Evolutionary conservation across 2,329 filamentous ascomycete species (phyloP), one percentile per base, ranked within the genome.

Genomic region (Coniosporium tulheliwenetii): DNA sequence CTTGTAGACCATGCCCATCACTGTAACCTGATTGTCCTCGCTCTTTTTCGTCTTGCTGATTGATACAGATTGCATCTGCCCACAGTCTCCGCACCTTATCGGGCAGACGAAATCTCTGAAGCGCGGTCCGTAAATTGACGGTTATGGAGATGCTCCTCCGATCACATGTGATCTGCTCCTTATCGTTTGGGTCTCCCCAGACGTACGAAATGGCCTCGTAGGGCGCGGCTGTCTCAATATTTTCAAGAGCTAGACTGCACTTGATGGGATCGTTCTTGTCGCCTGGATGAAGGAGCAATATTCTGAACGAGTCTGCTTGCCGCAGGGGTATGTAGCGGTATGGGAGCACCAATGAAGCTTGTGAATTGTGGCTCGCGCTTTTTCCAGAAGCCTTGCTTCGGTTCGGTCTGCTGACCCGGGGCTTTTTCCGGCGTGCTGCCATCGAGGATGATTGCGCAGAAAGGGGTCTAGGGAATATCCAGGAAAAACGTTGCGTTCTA

Each of bases 1-100:
- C 12, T 39, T 31, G 38, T 43, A 50, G 9, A 50, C 47, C 2
- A 32, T 32, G 8, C 37, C 38, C 48, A 48, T 50, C 10, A 40
- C 31, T 2, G 33, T 40, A 31, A 50, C 47, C 16, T 50, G 47
- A 15, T 44, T 44, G 7, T 12, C 31, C 29, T 30, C 45, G 46
- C 39, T 49, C 48, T 5, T 30, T 14, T 26, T 38, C 14, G 41
- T 46, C 30, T 1, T 39, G 37, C 35, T 48, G 48, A 30, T 48
- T 41, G 16, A 50, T 50, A 31, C 48, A 48, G 30, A 50, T 40
- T 3, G 42, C 44, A 39, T 50, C 48, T 5, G 45, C 38, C 43
- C 47, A 50, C 2, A 49, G 14, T 10, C 10, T 37, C 31, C 41
- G 38, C 10, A 13, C 5, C 7, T 26, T 12, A 19, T 42, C 31